Evolutionary conservation across 1,284 basidiomycete genomes (phyloP).

Genomic region (Cutaneotrichosporon cutaneum): DNA sequence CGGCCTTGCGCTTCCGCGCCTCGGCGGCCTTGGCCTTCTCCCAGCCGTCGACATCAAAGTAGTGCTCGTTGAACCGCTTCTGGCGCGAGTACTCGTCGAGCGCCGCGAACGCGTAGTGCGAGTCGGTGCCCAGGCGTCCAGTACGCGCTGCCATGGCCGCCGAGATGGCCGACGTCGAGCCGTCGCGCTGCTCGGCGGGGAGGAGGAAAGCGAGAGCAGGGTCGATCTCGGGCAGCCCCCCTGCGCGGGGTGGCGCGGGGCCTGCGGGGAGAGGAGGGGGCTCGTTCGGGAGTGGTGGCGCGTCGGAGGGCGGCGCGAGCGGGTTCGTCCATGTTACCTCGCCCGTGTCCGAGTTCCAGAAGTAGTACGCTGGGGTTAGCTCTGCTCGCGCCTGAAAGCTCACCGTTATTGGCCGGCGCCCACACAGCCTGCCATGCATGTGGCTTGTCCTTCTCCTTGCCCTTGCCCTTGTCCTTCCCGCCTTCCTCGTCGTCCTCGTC

Average conservation of each 20-base stretch:
- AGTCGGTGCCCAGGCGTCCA: slow-evolving; percentile 65
- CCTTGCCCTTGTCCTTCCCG: slow-evolving; percentile 24
- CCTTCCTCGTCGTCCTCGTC: slow-evolving; percentile 18
- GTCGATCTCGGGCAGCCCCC: slow-evolving; percentile 67
- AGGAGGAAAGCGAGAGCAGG: slow-evolving; percentile 78
- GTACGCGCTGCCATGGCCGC: slow-evolving; percentile 85
- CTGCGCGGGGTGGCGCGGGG: slow-evolving; percentile 29
- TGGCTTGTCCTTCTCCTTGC: slow-evolving; percentile 24
- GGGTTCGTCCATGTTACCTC: slow-evolving; percentile 90
- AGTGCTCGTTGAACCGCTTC: slow-evolving; percentile 82
- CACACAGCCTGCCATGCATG: slow-evolving; percentile 77
- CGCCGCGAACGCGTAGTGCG: slow-evolving; percentile 63
- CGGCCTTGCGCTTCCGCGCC: slow-evolving; percentile 60
- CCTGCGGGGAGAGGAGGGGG: slow-evolving; percentile 34
- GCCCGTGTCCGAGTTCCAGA: slow-evolving; percentile 73
- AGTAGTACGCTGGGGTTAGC: slow-evolving; percentile 67
- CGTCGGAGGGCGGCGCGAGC: slow-evolving; percentile 52
- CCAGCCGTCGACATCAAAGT: slow-evolving; percentile 82
- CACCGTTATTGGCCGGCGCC: slow-evolving; percentile 68
- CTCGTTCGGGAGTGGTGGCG: slow-evolving; percentile 35
- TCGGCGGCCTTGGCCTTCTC: slow-evolving; percentile 62
- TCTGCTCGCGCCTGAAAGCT: slow-evolving; percentile 6
- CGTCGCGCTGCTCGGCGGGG: slow-evolving; percentile 60
- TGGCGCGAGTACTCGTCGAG: slow-evolving; percentile 77
- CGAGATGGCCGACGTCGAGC: slow-evolving; percentile 61